Percentiles rank a stretch among this genome's conserved stretches.
These are phyloP conservation scores for Chlamydomonas sphaeroides DNA, from an alignment of 139 green algal species.

Conservation along the genomic window DNA sequence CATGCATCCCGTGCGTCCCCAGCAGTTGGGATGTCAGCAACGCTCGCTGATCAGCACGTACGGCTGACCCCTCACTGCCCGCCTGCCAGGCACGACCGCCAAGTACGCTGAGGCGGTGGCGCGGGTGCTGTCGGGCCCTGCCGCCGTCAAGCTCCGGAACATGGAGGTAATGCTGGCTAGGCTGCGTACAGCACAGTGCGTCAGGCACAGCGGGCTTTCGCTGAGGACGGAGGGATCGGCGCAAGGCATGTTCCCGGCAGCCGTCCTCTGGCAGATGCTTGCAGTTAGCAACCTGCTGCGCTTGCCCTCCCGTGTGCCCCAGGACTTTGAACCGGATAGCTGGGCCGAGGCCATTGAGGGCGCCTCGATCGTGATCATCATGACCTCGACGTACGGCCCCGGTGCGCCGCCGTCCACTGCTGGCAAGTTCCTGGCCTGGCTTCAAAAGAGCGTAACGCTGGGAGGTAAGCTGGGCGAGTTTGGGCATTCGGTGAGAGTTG, in stretches of 20 bases:
- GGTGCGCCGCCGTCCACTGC: slow-evolving; percentile 19
- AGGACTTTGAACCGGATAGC: slow-evolving; percentile 10
- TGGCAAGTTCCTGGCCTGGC: slow-evolving; percentile 37
- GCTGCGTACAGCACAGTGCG: not conserved
- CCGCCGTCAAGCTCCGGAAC: not conserved
- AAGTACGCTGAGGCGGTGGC: slow-evolving; percentile 2
- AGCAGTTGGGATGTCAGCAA: no score
- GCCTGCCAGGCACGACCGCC: slow-evolving; percentile 7
- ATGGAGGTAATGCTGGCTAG: no score
- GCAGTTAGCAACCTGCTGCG: no score
- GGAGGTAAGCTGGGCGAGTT: not conserved
- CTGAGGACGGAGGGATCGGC: no score
- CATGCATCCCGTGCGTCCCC: no score
- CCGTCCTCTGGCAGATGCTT: no score
- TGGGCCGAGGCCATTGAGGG: not conserved
- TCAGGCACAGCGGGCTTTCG: no score
- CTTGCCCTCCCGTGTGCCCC: no score
- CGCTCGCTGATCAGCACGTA: no score
- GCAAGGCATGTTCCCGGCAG: no score
- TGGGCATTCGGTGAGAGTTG: no score
- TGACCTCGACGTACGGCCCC: slow-evolving; percentile 38
- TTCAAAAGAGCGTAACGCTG: not conserved
- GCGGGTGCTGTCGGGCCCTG: not conserved
- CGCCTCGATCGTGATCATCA: not conserved
- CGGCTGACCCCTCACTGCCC: no score